These are phyloP conservation scores for Chrysosporium queenslandicum DNA, from an alignment of 2,329 filamentous ascomycete genomes.

Conservation along the genomic window DNA sequence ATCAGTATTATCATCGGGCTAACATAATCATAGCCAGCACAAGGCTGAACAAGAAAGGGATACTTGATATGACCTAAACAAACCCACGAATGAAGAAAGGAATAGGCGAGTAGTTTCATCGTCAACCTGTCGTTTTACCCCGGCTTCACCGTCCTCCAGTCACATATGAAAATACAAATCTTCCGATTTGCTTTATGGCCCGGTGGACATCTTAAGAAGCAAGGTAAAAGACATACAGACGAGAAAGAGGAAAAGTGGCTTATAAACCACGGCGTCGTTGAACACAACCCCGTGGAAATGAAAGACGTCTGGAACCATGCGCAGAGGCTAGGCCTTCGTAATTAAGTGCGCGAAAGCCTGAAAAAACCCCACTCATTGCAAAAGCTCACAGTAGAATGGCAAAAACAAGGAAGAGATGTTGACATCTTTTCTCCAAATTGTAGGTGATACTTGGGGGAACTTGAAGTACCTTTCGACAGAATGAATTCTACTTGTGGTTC, in stretches of 20 bases:
- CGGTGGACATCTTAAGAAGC: not conserved
- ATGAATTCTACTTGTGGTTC: conserved; percentile 5
- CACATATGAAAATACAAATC: conserved; percentile 4
- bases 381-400: not conserved
- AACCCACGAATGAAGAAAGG: not conserved
- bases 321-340: not conserved
- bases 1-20: not conserved
- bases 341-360: not conserved
- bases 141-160: not conserved
- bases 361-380: not conserved
- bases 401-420: conserved; percentile 2
- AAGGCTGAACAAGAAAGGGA: not conserved
- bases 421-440: conserved; percentile 1
- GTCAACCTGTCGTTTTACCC: not conserved
- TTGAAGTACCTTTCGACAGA: not conserved
- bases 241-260: not conserved
- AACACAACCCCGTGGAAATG: not conserved
- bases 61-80: not conserved
- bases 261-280: not conserved
- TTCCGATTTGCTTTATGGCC: conserved; percentile 3
- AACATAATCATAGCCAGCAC: not conserved
- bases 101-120: not conserved
- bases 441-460: not conserved
- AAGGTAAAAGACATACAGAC: not conserved
- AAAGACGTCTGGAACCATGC: not conserved